These are phyloP conservation scores for Craterostigma plantagineum DNA, from an alignment of 257 asterid genomes.

Conservation along the genomic window DNA sequence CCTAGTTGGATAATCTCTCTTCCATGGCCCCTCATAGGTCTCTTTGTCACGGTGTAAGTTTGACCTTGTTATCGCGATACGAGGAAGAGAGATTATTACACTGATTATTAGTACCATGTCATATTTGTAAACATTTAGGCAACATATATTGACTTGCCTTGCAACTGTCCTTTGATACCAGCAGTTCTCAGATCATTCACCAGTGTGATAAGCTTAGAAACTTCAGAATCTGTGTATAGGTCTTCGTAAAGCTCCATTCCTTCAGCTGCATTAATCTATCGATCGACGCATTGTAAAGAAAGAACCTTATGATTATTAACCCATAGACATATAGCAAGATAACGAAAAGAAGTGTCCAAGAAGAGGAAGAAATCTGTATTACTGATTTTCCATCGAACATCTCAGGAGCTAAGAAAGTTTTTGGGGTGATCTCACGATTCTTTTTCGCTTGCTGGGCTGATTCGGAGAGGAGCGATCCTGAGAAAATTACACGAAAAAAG, in stretches of 20 bases:
- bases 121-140: constrained; percentile 9
- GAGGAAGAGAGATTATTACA: no score
- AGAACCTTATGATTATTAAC: constrained; percentile 10
- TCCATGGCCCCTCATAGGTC: constrained; percentile 83
- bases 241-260: constrained; percentile 66
- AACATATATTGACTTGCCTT: constrained; percentile 32
- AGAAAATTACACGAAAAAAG: no score
- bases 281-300: constrained; percentile 8
- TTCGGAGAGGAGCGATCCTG: no score
- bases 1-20: constrained; percentile 88
- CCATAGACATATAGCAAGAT: background rate
- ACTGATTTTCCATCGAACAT: constrained; percentile 51
- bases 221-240: constrained; percentile 34
- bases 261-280: constrained; percentile 57
- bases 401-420: constrained; percentile 54
- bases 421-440: constrained; percentile 24
- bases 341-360: constrained; percentile 1
- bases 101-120: no score
- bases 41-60: constrained; percentile 43
- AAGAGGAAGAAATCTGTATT: constrained; percentile 13
- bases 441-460: constrained; percentile 16
- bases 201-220: constrained; percentile 32
- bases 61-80: no score
- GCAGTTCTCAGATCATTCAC: constrained; percentile 74
- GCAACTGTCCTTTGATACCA: constrained; percentile 66